phyloP scores from a whole-genome alignment of 2,329 filamentous ascomycete species.

The Chaetomiaceae sp. region DNA sequence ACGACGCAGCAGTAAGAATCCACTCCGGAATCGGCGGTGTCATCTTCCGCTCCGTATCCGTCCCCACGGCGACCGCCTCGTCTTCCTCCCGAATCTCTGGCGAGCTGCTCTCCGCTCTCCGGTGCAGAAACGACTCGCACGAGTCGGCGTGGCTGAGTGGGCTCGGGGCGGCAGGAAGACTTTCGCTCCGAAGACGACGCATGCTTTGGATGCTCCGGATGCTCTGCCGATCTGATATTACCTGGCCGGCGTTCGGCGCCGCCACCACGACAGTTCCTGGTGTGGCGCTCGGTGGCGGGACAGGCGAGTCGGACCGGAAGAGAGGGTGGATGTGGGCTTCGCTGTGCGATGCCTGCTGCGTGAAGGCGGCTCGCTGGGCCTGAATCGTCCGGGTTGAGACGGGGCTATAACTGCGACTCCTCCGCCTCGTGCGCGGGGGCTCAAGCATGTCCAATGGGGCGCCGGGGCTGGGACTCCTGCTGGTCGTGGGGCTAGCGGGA shows the following conservation, averaged over 20 bases:
- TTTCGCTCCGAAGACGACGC: constrained; percentile 52
- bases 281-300: constrained; percentile 60
- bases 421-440: constrained; percentile 40
- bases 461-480: constrained; percentile 61
- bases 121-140: constrained; percentile 41
- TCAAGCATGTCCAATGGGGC: constrained; percentile 52
- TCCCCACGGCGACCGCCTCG: constrained; percentile 23
- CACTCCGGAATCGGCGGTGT: constrained; percentile 60
- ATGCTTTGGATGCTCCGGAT: constrained; percentile 48
- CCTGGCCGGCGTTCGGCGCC: constrained; percentile 62
- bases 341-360: constrained; percentile 37
- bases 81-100: constrained; percentile 28
- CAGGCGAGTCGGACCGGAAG: constrained; percentile 70
- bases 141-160: constrained; percentile 49
- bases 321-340: constrained; percentile 74
- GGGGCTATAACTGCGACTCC: constrained; percentile 52
- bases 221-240: constrained; percentile 53
- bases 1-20: constrained; percentile 51
- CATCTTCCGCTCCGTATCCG: constrained; percentile 42
- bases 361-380: constrained; percentile 30
- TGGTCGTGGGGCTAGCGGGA: constrained; percentile 60
- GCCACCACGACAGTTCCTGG: constrained; percentile 68
- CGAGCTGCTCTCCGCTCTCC: constrained; percentile 23
- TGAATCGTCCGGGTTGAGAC: constrained; percentile 33
- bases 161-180: constrained; percentile 44